These are phyloP conservation scores for sweet orange (Citrus sinensis) DNA, from an alignment of 345 rosid genomes.

Conservation along the genomic window DNA sequence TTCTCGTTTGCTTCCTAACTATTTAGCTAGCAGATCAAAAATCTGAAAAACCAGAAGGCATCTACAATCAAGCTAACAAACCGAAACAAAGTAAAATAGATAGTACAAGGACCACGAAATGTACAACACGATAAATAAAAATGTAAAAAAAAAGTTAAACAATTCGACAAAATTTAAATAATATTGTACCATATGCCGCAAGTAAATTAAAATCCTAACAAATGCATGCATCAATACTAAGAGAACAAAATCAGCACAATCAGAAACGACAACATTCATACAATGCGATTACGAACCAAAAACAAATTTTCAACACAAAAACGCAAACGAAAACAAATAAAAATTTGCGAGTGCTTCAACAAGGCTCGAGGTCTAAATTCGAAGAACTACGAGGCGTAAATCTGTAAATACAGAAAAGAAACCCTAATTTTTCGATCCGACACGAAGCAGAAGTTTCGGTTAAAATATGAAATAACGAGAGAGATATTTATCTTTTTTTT, in stretches of 20 bases:
- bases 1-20: not conserved
- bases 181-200: too few relatives aligned
- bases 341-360: not conserved
- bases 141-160: not conserved
- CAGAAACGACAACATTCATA: not conserved
- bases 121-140: not conserved
- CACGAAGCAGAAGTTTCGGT: conserved; percentile 1
- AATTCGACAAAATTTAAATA: too few relatives aligned
- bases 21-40: not conserved
- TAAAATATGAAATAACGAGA: not conserved
- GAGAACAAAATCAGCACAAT: too few relatives aligned
- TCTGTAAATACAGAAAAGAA: not conserved
- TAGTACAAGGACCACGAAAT: not conserved
- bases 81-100: not conserved
- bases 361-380: not conserved
- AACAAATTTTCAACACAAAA: not conserved
- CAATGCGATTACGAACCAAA: not conserved
- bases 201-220: too few relatives aligned
- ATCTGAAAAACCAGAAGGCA: conserved; percentile 4
- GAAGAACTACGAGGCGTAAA: not conserved
- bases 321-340: not conserved
- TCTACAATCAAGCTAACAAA: not conserved
- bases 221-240: too few relatives aligned
- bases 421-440: not conserved
- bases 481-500: not conserved